Conservation (phyloP, 768 basidiomycete genomes). For the Gloeopeniophorella convolvens region DNA sequence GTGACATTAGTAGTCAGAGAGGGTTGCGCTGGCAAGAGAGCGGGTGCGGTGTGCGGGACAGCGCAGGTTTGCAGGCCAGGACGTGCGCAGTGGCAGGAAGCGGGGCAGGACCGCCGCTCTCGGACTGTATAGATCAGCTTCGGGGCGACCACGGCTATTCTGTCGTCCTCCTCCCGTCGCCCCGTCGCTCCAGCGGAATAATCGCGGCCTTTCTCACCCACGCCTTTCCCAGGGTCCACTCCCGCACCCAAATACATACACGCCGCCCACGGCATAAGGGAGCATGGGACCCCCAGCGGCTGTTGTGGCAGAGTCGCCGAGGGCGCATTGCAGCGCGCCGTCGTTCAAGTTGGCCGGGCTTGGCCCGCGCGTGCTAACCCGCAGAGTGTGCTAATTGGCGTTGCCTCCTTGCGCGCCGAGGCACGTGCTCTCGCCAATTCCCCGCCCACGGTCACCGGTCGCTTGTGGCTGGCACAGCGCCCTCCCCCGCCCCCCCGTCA, state of each 20-base stretch:
- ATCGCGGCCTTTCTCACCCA: slow-evolving; percentile 9
- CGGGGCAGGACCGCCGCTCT: not conserved
- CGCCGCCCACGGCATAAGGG: no score
- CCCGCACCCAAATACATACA: no score
- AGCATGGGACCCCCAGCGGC: no score
- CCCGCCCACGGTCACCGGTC: no score
- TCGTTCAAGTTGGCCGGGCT: not conserved
- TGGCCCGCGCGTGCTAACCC: not conserved
- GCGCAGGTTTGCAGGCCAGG: not conserved
- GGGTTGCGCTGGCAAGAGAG: not conserved
- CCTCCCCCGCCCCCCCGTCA: no score
- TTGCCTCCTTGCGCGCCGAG: no score
- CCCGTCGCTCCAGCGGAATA: slow-evolving; percentile 10
- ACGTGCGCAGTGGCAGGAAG: not conserved
- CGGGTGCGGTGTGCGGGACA: not conserved
- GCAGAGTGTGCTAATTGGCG: no score
- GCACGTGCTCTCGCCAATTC: no score
- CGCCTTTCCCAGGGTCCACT: slow-evolving; percentile 2
- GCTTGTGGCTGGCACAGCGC: no score
- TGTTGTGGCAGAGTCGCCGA: not conserved
- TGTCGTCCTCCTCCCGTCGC: not conserved
- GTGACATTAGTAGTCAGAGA: no score
- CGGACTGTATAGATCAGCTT: not conserved
- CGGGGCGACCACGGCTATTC: slow-evolving; percentile 11
- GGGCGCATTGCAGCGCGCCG: slow-evolving; percentile 10